phyloP scores from a whole-genome alignment of 2,329 filamentous ascomycete genomes.

The Aulographum hederae region DNA sequence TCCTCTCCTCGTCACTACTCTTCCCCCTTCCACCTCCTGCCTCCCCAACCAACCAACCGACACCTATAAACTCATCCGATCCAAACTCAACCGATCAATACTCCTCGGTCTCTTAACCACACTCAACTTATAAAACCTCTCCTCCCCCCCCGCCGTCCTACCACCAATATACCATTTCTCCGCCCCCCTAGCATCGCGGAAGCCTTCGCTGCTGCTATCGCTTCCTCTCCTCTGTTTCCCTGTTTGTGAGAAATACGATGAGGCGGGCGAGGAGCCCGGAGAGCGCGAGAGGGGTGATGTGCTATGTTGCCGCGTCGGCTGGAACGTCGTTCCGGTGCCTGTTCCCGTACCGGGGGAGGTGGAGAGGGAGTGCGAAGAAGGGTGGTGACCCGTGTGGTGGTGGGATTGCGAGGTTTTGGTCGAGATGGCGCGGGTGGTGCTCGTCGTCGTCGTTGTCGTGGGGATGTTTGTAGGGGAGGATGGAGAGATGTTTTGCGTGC shows the following conservation, averaged over 20 bases:
- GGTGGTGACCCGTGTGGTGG: too few relatives aligned
- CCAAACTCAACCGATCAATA: slow-evolving; percentile 56
- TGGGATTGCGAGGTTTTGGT: too few relatives aligned
- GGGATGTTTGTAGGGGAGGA: slow-evolving; percentile 10
- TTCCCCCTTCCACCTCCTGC: too few relatives aligned
- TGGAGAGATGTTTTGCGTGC: slow-evolving; percentile 19
- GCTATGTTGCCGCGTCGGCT: slow-evolving; percentile 18
- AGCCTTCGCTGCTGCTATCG: slow-evolving; percentile 59
- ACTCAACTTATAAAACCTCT: slow-evolving; percentile 64
- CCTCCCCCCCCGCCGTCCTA: slow-evolving; percentile 56
- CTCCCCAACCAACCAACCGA: too few relatives aligned
- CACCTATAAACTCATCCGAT: slow-evolving; percentile 61
- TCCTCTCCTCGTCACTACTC: too few relatives aligned
- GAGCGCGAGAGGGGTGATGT: slow-evolving; percentile 15
- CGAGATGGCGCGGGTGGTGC: slow-evolving; percentile 11
- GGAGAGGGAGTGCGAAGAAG: slow-evolving; percentile 23
- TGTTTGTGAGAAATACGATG: slow-evolving; percentile 2
- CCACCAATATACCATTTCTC: slow-evolving; percentile 76
- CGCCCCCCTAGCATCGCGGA: slow-evolving; percentile 50
- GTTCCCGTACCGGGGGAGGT: slow-evolving; percentile 18
- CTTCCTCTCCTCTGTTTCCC: slow-evolving; percentile 40
- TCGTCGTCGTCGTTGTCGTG: slow-evolving; percentile 18
- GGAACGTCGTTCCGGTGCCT: slow-evolving; percentile 18
- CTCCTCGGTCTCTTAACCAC: slow-evolving; percentile 57
- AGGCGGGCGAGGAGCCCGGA: slow-evolving; percentile 13